Percentiles rank a stretch among this genome's conserved stretches.
Evolutionary conservation across 371 early-diverging fungal species (phyloP).

Genomic region (Mucor velutinosus): DNA sequence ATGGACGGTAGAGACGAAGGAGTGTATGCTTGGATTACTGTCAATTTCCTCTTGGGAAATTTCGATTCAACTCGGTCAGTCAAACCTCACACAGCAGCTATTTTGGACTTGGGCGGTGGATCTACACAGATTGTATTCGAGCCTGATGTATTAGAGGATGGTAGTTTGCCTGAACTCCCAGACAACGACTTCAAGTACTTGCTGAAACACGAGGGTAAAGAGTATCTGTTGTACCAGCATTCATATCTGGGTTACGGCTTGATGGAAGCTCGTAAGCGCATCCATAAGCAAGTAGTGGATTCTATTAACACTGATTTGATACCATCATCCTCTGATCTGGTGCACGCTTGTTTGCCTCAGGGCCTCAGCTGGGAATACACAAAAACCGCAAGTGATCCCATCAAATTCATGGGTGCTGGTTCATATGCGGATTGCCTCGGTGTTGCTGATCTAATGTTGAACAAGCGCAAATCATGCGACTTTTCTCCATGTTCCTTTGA

Average conservation of each 20-base stretch:
- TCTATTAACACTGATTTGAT: slow-evolving; percentile 1
- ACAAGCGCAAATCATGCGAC: slow-evolving; percentile 63
- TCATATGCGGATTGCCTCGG: slow-evolving; percentile 51
- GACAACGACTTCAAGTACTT: slow-evolving; percentile 71
- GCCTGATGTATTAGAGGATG: slow-evolving; percentile 61
- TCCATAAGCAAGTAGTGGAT: slow-evolving; percentile 44
- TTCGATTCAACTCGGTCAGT: slow-evolving; percentile 42
- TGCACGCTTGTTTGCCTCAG: slow-evolving; percentile 64
- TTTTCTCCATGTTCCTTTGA: slow-evolving; percentile 83
- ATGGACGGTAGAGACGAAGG: slow-evolving; percentile 97
- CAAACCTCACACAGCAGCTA: slow-evolving; percentile 75
- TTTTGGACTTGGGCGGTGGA: slow-evolving; percentile 96
- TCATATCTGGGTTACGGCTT: slow-evolving; percentile 93
- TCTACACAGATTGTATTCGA: slow-evolving; percentile 98
- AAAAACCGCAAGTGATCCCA: slow-evolving; percentile 6
- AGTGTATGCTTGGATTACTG: slow-evolving; percentile 97
- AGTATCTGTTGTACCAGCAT: slow-evolving; percentile 90
- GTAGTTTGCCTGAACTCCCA: slow-evolving; percentile 42
- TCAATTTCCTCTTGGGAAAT: slow-evolving; percentile 83
- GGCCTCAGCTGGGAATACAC: slow-evolving; percentile 39
- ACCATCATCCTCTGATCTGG: slow-evolving; percentile 11
- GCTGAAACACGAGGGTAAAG: slow-evolving; percentile 67
- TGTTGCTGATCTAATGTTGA: slow-evolving; percentile 56
- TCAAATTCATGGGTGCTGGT: slow-evolving; percentile 51
- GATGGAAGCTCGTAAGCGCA: slow-evolving; percentile 83